Percentiles rank a stretch among this genome's conserved stretches.
Evolutionary conservation across 129 eudicot species (phyloP).

Genomic region (Cynara cardunculus): DNA sequence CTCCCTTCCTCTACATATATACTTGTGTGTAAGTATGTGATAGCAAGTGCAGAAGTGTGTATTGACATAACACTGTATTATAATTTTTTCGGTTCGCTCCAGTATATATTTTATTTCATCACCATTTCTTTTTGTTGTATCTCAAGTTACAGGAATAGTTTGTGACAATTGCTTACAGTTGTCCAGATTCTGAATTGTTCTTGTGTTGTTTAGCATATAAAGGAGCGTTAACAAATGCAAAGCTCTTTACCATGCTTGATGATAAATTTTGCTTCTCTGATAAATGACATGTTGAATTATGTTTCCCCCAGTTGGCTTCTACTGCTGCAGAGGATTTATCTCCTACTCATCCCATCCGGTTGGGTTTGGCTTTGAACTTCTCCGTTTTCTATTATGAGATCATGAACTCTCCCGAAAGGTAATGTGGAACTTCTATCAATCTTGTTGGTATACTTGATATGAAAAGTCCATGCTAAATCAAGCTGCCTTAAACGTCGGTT

Average conservation of each 20-base stretch:
- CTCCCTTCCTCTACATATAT: too few species aligned
- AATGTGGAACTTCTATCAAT: not conserved
- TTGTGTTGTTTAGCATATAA: too few species aligned
- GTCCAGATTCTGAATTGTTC: too few species aligned
- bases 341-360: conserved; percentile 51
- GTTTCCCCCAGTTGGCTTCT: conserved; percentile 36
- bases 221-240: too few species aligned
- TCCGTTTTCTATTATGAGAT: conserved; percentile 55
- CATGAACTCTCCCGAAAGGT: conserved; percentile 57
- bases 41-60: not conserved
- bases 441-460: not conserved
- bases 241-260: not conserved
- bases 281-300: conserved; percentile 3
- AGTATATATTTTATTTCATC: not conserved
- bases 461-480: not conserved
- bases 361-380: conserved; percentile 56
- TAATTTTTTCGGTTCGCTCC: not conserved
- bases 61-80: not conserved
- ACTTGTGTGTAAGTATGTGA: too few species aligned
- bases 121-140: too few species aligned
- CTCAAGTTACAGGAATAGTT: too few species aligned
- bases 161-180: too few species aligned
- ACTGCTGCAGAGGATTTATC: conserved; percentile 46
- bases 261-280: not conserved
- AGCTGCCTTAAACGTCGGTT: not conserved